Conservation (phyloP, 768 basidiomycete genomes). For the Amyloporia xantha region DNA sequence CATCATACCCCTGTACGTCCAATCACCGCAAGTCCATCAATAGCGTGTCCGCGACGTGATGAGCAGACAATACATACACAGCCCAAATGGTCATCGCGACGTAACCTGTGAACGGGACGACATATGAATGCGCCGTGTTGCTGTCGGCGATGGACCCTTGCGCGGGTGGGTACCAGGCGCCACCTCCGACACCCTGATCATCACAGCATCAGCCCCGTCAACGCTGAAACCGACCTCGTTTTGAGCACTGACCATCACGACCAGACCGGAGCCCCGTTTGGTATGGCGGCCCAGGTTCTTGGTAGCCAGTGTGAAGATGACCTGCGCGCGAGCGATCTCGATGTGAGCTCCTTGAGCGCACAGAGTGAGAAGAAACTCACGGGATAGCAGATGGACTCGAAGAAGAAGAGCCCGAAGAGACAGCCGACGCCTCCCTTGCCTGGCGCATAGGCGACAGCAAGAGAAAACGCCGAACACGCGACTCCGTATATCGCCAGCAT, state of each 20-base stretch:
- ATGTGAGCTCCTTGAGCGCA: too few species aligned
- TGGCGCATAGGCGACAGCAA: conserved; percentile 43
- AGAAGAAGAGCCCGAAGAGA: conserved; percentile 63
- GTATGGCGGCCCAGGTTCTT: conserved; percentile 57
- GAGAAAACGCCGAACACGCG: conserved; percentile 43
- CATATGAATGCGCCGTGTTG: conserved; percentile 48
- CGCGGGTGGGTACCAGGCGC: conserved; percentile 63
- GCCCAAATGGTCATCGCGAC: conserved; percentile 52
- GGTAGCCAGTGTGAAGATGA: conserved; percentile 60
- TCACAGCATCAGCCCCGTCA: background rate
- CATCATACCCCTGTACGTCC: conserved; percentile 41
- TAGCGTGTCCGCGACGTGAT: background rate
- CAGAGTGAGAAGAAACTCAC: conserved; percentile 33
- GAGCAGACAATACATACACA: conserved; percentile 33
- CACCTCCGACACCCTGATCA: conserved; percentile 52
- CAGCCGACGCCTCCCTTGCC: conserved; percentile 53
- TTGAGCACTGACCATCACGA: conserved; percentile 46
- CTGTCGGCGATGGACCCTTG: conserved; percentile 50
- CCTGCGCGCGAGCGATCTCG: conserved; percentile 21
- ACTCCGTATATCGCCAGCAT: conserved; percentile 49
- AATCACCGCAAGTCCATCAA: conserved; percentile 4
- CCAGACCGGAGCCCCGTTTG: conserved; percentile 54
- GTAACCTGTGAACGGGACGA: conserved; percentile 55
- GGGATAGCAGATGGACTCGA: conserved; percentile 71
- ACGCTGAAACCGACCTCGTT: background rate